Evolutionary conservation across 176 grass and related monocot species (phyloP), one percentile per base, ranked within the genome.

Genomic region (Ampelocalamus luodianensis): DNA sequence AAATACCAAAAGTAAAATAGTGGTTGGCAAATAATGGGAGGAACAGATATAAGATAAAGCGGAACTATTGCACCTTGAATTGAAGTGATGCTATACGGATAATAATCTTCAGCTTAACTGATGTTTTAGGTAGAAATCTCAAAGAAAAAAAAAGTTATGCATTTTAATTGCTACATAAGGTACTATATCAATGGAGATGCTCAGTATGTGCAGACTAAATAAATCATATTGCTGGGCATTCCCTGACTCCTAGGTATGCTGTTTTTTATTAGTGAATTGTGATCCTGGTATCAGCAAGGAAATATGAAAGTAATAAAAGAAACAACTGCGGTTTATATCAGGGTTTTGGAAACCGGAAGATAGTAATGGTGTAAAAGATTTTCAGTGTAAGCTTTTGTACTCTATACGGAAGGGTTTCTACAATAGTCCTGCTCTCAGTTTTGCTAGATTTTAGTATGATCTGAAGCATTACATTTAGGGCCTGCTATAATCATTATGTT

Each of bases 11-110:
- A 15, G 14, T 4, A 12, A 54, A 70, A 10, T 61, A 39, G 20
- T 42, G 34, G 34, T 77, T 77, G 5, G 36, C 20, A 88, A 88
- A 39, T 76, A 7, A 51, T 51, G 29, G 3, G 10, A 66, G 46
- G 17, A 46, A 42, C 26, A 12, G 2, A 53, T 78, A 60, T 34
- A 70, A 65, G 8, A 17, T 12, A 56, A 81, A 66, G 1, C 40
- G 20, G 56, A 60, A 40, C 49, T 42, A 0, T 34, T 72, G 45
- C 45, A 80, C 62, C 3, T 67, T 67, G 29, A 38, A 80, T 51
- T 51, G 44, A 66, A 49, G 11, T 15, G 20, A 38, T 48, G 62
- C 4, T n/a, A 10, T 11, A 67, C 51, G 6, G 11, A 51, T 3
- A 20, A 23, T 65, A 49, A 13, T 17, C 64, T 71, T 76, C 54